Base-by-base conservation (phyloP, 2,329 filamentous ascomycete species). In the Ascosphaera aggregata region DNA sequence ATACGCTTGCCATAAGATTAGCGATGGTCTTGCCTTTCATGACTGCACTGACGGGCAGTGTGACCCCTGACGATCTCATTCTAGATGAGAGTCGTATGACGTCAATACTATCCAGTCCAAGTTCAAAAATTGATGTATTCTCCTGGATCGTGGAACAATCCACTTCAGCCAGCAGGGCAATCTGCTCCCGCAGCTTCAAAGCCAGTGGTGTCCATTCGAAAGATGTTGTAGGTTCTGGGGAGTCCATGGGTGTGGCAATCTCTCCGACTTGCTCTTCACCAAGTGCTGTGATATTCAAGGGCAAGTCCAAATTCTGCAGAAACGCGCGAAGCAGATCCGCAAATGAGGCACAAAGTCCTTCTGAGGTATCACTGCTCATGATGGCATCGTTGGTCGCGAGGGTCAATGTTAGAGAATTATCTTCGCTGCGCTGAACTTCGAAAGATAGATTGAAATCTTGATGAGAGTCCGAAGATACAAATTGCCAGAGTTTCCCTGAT, bases 31-130 rank as follows among this genome's bases (percentile, higher is more conserved):
- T 8, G 17, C 17, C 34, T 48, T 79, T 73, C 40, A 94, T 67
- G 11, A 94, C 72, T 52, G 92, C 80, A 1, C 72, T 68, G 0
- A 79, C 73, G 1, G 72, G 71, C 0, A 84, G 55, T 1, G 53
- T 49, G 31, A 73, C 59, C 0, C 73, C 73, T 15, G 65, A 49
- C 31, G 64, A 67, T 15, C 76, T 71, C 13, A 94, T 60, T 18
- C 65, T 59, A 1, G 71, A 66, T 1, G 82, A 80, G 8, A 93
- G 63, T 49, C 93, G 84, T 13, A 71, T 65, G 0, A 82, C 80
- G 43, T 78, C 85, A 49, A 95, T 89, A 51, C 85, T 94, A 55
- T 94, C 85, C 2, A 94, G 61, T 0, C 86, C 86, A n/a, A 93
- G 68, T 42, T 78, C 73, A 48, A 86, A 92, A 37, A 95, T 81